These are phyloP conservation scores for Neurospora sp. DNA, from an alignment of 495 filamentous ascomycete species.

Conservation along the genomic window DNA sequence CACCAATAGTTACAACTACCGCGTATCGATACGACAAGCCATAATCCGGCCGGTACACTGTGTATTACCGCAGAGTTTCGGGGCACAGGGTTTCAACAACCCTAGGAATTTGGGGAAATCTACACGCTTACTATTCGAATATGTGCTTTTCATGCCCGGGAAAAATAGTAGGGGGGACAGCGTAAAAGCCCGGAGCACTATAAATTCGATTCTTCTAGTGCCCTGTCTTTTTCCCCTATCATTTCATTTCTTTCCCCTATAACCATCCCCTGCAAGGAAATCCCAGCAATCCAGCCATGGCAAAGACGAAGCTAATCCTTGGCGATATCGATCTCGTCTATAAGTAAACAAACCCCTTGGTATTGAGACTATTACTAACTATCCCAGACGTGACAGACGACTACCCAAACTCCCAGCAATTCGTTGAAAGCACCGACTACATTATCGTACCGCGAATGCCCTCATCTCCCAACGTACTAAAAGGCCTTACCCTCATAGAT, in stretches of 20 bases:
- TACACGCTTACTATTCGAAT: too few species aligned
- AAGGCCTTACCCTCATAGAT: not conserved
- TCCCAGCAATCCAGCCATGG: not conserved
- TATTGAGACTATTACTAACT: not conserved
- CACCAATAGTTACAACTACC: not conserved
- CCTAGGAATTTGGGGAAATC: too few species aligned
- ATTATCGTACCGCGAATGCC: not conserved
- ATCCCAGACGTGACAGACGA: not conserved
- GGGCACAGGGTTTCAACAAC: too few species aligned
- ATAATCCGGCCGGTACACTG: too few species aligned
- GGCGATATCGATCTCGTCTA: not conserved
- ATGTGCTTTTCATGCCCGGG: too few species aligned
- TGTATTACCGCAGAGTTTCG: too few species aligned
- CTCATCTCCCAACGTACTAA: not conserved
- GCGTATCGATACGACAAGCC: not conserved
- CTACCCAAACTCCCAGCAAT: not conserved
- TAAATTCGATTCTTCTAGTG: not conserved
- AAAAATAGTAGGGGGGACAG: too few species aligned
- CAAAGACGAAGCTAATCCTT: not conserved
- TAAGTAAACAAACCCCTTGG: not conserved
- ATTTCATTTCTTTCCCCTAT: not conserved
- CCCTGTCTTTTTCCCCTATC: not conserved
- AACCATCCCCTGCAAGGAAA: not conserved
- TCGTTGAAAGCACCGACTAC: not conserved
- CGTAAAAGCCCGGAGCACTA: too few species aligned